These are phyloP conservation scores for Jimgerdemannia lactiflua DNA, from an alignment of 192 early-diverging fungal genomes.

Conservation along the genomic window DNA sequence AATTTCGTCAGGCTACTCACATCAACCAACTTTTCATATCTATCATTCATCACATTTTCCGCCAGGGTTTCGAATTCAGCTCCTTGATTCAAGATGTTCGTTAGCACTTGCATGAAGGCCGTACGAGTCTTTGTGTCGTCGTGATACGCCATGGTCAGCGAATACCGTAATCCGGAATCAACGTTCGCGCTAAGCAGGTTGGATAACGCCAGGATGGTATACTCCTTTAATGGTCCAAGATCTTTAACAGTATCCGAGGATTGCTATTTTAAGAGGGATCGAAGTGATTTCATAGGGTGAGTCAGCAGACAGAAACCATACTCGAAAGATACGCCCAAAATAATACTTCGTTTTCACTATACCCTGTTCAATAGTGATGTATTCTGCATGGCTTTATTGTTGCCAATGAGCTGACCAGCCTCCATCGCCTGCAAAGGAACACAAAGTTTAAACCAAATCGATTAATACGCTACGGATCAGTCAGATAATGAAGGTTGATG, in stretches of 20 bases:
- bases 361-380: background rate
- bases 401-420: background rate
- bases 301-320: too few species aligned
- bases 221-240: slow-evolving; percentile 73
- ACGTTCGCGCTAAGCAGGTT: slow-evolving; percentile 91
- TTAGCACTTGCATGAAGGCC: slow-evolving; percentile 91
- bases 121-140: slow-evolving; percentile 87
- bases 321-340: too few species aligned
- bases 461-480: too few species aligned
- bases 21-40: slow-evolving; percentile 81
- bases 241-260: slow-evolving; percentile 62
- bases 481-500: too few species aligned
- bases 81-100: slow-evolving; percentile 88
- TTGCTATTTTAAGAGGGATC: slow-evolving; percentile 7
- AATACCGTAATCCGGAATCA: slow-evolving; percentile 88
- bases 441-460: too few species aligned
- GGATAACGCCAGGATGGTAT: slow-evolving; percentile 83
- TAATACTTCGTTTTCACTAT: background rate
- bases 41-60: slow-evolving; percentile 70
- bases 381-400: background rate
- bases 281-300: too few species aligned
- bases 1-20: slow-evolving; percentile 19
- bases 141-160: slow-evolving; percentile 87
- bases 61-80: slow-evolving; percentile 80
- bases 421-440: background rate